Base-by-base conservation (phyloP, 495 filamentous ascomycete species). In the Friedmanniomyces simplex region DNA sequence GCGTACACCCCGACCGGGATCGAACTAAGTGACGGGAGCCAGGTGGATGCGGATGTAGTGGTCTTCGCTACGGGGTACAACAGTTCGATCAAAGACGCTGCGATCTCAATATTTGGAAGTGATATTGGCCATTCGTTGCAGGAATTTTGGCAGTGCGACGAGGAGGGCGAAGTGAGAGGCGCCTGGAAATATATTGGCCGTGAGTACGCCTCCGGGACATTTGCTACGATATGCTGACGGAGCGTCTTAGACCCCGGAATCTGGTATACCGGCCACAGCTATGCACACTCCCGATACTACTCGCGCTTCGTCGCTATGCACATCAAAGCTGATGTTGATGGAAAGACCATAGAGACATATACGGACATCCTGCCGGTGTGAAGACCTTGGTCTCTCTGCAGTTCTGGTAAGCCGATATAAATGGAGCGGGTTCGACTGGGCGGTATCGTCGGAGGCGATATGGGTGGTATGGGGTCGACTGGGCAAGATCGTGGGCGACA, bases 21-120 rank as follows among this genome's bases (percentile, higher is more conserved):
- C 16, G 55, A 22, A 63, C 64, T 72, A 45, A 66, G 59, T 11
- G 67, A 73, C 45, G 70, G 69, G 0, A 67, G 59, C 22, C 43
- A 57, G 6, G 13, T 70, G 0, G 60, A 68, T 12, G 63, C 70
- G 10, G 71, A 72, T 57, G 63, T 69, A 2, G 57, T 74, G 20
- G 52, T 74, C 1, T 74, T 71, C 63, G 69, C 69, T 18, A 74
- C 71, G 8, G 70, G 71, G 1, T 74, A 68, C 49, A 51, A 55
- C 0, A 62, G 63, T 1, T 58, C 70, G 47, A 51, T 69, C n/a
- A 52, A 56, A 1, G 30, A 56, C 4, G 60, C 62, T 0, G 63
- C 64, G 0, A 54, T 52, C 0, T 36, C 62, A 11, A 65, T 71
- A 16, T 52, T 74, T n/a, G 69, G 69, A 0, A 14, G 43, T 0